phyloP scores from a whole-genome alignment of 2,329 filamentous ascomycete genomes.

The Plectosphaerella plurivora region DNA sequence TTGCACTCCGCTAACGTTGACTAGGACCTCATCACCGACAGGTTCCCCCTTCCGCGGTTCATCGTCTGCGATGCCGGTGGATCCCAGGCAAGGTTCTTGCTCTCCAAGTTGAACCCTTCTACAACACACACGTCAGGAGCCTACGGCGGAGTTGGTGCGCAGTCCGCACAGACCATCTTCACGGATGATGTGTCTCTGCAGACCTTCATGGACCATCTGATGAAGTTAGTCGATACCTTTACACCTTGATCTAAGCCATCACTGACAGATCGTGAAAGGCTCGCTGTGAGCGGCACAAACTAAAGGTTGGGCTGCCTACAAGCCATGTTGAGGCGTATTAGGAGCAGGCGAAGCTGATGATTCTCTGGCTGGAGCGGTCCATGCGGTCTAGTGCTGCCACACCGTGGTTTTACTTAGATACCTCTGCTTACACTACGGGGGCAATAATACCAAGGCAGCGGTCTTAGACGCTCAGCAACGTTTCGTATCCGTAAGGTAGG shows the following conservation, averaged over 20 bases:
- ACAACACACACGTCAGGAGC: slow-evolving; percentile 93
- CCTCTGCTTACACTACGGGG: too few species aligned
- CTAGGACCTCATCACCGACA: slow-evolving; percentile 91
- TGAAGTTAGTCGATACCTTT: slow-evolving; percentile 68
- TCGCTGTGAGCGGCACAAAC: slow-evolving; percentile 62
- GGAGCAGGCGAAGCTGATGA: neutral
- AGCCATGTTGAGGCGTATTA: too few species aligned
- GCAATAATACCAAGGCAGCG: too few species aligned
- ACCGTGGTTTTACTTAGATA: too few species aligned
- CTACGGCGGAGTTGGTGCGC: slow-evolving; percentile 80
- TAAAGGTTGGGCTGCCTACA: slow-evolving; percentile 24
- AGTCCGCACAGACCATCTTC: slow-evolving; percentile 96
- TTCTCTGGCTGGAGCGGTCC: neutral
- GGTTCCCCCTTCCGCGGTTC: slow-evolving; percentile 96
- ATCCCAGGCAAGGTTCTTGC: slow-evolving; percentile 92
- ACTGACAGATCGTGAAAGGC: slow-evolving; percentile 25
- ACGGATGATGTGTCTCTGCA: slow-evolving; percentile 97
- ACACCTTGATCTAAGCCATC: neutral
- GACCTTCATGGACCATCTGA: slow-evolving; percentile 99
- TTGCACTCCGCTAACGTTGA: slow-evolving; percentile 10
- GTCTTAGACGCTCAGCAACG: too few species aligned
- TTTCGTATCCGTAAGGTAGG: too few species aligned
- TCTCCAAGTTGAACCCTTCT: slow-evolving; percentile 95
- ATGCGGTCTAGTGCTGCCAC: too few species aligned
- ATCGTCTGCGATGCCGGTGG: slow-evolving; percentile 98